phyloP scores from a whole-genome alignment of 2,329 filamentous ascomycete genomes.

The Beauveria medogensis region DNA sequence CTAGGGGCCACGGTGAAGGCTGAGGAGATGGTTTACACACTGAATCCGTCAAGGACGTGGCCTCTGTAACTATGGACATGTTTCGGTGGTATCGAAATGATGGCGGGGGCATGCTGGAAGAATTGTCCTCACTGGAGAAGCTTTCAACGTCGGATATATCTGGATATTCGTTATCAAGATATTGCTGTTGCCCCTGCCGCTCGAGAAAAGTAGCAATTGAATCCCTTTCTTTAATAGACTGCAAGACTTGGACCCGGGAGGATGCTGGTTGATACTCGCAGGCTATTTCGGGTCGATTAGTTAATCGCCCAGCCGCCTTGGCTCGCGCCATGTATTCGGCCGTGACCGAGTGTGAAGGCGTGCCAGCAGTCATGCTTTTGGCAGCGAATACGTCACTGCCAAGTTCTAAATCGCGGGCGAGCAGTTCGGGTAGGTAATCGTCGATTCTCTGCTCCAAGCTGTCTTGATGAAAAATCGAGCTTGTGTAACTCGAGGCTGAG shows the following conservation, averaged over 20 bases:
- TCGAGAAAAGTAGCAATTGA: slow-evolving; percentile 28
- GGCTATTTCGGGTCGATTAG: slow-evolving; percentile 16
- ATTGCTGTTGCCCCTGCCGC: slow-evolving; percentile 13
- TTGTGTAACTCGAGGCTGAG: slow-evolving; percentile 19
- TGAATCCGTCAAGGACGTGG: slow-evolving; percentile 28
- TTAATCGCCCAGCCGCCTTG: slow-evolving; percentile 13
- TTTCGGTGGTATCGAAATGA: slow-evolving; percentile 24
- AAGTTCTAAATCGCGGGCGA: slow-evolving; percentile 45
- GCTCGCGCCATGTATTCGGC: slow-evolving; percentile 19
- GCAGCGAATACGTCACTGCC: slow-evolving; percentile 40
- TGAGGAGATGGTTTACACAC: slow-evolving; percentile 22
- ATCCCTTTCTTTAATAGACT: slow-evolving; percentile 28
- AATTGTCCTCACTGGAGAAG: slow-evolving; percentile 22
- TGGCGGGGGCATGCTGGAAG: slow-evolving; percentile 24
- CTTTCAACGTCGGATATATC: slow-evolving; percentile 28
- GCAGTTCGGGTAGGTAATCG: slow-evolving; percentile 46
- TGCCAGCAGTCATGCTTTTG: slow-evolving; percentile 45
- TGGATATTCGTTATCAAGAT: slow-evolving; percentile 11
- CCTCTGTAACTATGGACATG: slow-evolving; percentile 27
- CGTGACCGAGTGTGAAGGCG: slow-evolving; percentile 31
- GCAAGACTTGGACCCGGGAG: slow-evolving; percentile 23
- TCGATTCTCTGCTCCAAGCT: slow-evolving; percentile 23
- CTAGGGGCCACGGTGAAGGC: slow-evolving; percentile 14
- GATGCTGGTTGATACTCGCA: slow-evolving; percentile 24
- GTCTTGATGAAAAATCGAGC: slow-evolving; percentile 17